phyloP scores from a whole-genome alignment of 2,329 filamentous ascomycete genomes.

The Microsporum audouinii region DNA sequence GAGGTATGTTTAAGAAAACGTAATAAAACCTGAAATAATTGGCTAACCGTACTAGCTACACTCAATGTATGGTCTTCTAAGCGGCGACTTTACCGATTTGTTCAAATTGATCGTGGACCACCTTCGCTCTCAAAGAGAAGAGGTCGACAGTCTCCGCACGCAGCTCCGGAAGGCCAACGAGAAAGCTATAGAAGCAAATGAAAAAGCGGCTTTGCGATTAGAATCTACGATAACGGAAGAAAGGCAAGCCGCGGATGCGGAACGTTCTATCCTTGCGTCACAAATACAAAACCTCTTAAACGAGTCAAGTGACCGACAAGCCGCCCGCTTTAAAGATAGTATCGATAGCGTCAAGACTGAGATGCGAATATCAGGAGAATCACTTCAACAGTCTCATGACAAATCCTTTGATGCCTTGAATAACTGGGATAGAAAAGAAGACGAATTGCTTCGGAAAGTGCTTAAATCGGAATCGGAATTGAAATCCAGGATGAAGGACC shows the following conservation, averaged over 20 bases:
- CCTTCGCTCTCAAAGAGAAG: slow-evolving; percentile 62
- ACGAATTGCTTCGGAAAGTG: slow-evolving; percentile 57
- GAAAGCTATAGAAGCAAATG: slow-evolving; percentile 56
- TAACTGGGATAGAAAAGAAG: slow-evolving; percentile 59
- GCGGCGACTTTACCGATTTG: slow-evolving; percentile 71
- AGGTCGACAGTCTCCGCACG: slow-evolving; percentile 60
- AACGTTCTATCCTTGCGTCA: slow-evolving; percentile 60
- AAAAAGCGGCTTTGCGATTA: slow-evolving; percentile 53
- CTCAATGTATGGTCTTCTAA: slow-evolving; percentile 68
- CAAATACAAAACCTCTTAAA: slow-evolving; percentile 72
- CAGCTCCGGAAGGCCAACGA: slow-evolving; percentile 62
- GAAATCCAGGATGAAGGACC: slow-evolving; percentile 71
- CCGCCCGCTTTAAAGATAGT: slow-evolving; percentile 55
- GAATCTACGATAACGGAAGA: slow-evolving; percentile 65
- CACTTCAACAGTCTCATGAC: slow-evolving; percentile 53
- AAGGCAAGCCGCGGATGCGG: slow-evolving; percentile 56
- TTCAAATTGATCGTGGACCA: slow-evolving; percentile 72
- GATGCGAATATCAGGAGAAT: slow-evolving; percentile 52
- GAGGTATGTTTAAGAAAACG: slow-evolving; percentile 35
- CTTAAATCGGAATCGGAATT: slow-evolving; percentile 62
- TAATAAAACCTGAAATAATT: neutral
- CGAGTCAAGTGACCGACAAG: slow-evolving; percentile 60
- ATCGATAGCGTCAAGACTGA: slow-evolving; percentile 53
- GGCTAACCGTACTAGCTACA: slow-evolving; percentile 49
- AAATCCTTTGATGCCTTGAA: slow-evolving; percentile 63